Evolutionary conservation across 352 stramenopile genomes (phyloP).

Genomic region (Phytophthora constricta): DNA sequence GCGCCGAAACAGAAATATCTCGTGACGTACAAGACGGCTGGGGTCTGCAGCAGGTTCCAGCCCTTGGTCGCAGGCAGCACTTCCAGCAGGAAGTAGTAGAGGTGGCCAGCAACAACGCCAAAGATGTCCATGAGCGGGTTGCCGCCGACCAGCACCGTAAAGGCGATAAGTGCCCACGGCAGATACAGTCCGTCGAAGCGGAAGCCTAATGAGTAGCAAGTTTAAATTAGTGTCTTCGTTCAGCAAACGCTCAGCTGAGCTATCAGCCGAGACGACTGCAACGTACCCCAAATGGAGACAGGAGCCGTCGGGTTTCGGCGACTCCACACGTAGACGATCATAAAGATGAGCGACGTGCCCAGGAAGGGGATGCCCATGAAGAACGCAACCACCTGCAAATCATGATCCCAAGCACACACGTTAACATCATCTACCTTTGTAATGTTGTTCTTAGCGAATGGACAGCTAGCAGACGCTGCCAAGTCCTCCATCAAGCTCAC

Average conservation of each 20-base stretch:
- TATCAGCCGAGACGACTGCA: background rate
- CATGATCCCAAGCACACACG: conserved; percentile 4
- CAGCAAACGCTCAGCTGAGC: background rate
- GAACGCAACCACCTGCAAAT: conserved; percentile 72
- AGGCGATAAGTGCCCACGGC: conserved; percentile 89
- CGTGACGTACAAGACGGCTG: conserved; percentile 76
- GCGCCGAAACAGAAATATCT: background rate
- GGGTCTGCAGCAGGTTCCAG: conserved; percentile 85
- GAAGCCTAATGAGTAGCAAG: conserved; percentile 55
- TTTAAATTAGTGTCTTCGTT: background rate
- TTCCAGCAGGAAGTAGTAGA: conserved; percentile 92
- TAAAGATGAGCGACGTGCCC: conserved; percentile 88
- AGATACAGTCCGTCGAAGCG: conserved; percentile 89
- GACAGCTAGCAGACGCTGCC: too few species aligned
- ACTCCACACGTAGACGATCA: conserved; percentile 93
- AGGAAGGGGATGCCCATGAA: conserved; percentile 88
- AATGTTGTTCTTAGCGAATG: too few species aligned
- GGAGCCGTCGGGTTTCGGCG: conserved; percentile 82
- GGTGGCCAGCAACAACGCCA: conserved; percentile 83
- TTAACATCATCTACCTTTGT: too few species aligned
- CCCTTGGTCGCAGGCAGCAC: conserved; percentile 86
- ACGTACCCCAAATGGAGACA: conserved; percentile 83
- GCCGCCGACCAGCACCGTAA: conserved; percentile 87
- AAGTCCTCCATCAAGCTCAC: too few species aligned
- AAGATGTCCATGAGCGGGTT: conserved; percentile 90